Conservation (phyloP, 2,329 filamentous ascomycete species). For the Nothomitra cinnamomea region DNA sequence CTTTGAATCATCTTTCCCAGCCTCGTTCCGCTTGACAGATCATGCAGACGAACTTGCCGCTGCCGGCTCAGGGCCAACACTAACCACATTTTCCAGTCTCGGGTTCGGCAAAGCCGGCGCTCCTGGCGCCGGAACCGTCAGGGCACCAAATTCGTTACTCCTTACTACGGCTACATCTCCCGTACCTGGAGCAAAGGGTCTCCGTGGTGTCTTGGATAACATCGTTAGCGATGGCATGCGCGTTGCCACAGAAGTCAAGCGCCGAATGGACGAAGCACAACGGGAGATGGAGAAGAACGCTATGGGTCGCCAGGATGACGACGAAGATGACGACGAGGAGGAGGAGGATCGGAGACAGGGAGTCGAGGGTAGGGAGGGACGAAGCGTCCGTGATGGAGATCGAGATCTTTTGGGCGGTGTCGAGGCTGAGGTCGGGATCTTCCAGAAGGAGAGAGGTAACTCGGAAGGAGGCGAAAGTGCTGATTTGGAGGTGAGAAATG, state of each 20-base stretch:
- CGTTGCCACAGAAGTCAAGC: conserved; percentile 78
- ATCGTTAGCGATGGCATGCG: conserved; percentile 97
- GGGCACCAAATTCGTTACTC: not conserved
- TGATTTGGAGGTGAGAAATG: not conserved
- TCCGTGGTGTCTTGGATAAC: conserved; percentile 87
- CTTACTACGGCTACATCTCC: conserved; percentile 31
- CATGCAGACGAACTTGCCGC: conserved; percentile 31
- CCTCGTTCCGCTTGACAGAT: conserved; percentile 78
- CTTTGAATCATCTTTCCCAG: conserved; percentile 89
- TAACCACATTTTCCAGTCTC: conserved; percentile 73
- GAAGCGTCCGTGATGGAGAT: conserved; percentile 15
- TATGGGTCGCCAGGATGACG: conserved; percentile 38
- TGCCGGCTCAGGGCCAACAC: conserved; percentile 39
- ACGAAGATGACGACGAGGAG: conserved; percentile 53
- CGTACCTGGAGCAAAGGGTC: conserved; percentile 49
- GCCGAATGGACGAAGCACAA: conserved; percentile 91
- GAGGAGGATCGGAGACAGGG: conserved; percentile 21
- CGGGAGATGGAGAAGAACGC: conserved; percentile 76
- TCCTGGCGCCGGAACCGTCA: conserved; percentile 22
- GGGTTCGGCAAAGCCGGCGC: conserved; percentile 18
- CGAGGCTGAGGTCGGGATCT: conserved; percentile 25
- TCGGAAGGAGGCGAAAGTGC: not conserved
- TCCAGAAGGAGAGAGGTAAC: conserved; percentile 3
- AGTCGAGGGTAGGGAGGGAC: not conserved
- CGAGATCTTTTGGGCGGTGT: conserved; percentile 31